phyloP scores from a whole-genome alignment of 345 rosid genomes.

The Euphorbia pulcherrima region DNA sequence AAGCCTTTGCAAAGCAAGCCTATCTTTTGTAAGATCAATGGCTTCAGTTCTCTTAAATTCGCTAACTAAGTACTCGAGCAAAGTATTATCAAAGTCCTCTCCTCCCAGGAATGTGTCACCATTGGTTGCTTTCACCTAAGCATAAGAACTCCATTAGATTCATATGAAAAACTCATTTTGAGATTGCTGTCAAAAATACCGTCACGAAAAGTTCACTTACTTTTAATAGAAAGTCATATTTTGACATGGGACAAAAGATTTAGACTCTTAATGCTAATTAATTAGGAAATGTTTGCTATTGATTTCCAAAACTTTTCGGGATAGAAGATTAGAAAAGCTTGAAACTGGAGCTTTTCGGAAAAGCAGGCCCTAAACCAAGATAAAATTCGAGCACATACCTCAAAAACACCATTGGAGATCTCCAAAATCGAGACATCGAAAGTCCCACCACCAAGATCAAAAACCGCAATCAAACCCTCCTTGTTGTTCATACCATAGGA shows the following conservation, averaged over 20 bases:
- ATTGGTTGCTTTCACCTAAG: constrained; percentile 38
- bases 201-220: too few species aligned
- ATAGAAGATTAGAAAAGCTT: too few species aligned
- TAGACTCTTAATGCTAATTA: too few species aligned
- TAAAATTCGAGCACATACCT: constrained; percentile 15
- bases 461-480: constrained; percentile 39
- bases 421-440: constrained; percentile 35
- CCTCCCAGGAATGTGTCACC: constrained; percentile 40
- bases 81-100: constrained; percentile 35
- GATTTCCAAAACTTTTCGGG: too few species aligned
- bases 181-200: too few species aligned
- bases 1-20: constrained; percentile 36
- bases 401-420: constrained; percentile 39
- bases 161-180: too few species aligned
- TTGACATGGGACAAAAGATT: too few species aligned
- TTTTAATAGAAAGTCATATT: too few species aligned
- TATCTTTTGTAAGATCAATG: constrained; percentile 36
- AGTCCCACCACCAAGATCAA: constrained; percentile 38
- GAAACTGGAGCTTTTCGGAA: too few species aligned
- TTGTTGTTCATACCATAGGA: constrained; percentile 38
- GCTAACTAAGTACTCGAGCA: constrained; percentile 29
- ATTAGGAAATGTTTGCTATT: too few species aligned
- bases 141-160: not conserved
- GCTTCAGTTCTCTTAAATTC: constrained; percentile 31
- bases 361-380: not conserved